Evolutionary conservation across 495 filamentous ascomycete species (phyloP).

Genomic region (Daldinia bambusicola): DNA sequence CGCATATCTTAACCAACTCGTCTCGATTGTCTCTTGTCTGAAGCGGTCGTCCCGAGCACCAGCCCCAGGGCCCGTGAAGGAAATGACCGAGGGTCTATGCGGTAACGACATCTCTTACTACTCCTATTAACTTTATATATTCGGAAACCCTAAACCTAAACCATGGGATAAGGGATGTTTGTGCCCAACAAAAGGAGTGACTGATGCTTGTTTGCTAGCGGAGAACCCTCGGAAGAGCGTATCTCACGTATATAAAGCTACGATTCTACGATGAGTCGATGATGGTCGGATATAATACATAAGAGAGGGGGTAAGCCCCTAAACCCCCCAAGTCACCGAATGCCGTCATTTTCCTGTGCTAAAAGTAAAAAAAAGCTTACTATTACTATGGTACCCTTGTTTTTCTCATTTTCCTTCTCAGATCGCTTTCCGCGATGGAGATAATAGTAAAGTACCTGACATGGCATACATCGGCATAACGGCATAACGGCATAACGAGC

Average conservation of each 20-base stretch:
- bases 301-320: not conserved
- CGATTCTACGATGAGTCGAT: not conserved
- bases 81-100: conserved; percentile 24
- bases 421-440: conserved; percentile 4
- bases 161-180: not conserved
- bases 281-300: not conserved
- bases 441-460: not conserved
- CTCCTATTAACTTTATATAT: not conserved
- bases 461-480: not conserved
- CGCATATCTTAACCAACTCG: not conserved
- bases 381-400: not conserved
- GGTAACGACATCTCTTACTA: conserved; percentile 25
- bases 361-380: not conserved
- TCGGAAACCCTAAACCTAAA: not conserved
- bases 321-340: not conserved
- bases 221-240: not conserved
- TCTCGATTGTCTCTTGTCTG: not conserved
- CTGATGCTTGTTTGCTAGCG: not conserved
- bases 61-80: conserved; percentile 15
- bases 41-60: conserved; percentile 17
- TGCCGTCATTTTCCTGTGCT: conserved; percentile 12
- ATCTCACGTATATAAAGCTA: conserved; percentile 5
- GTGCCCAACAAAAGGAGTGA: not conserved
- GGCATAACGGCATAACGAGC: conserved; percentile 1
- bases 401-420: not conserved